phyloP scores from a whole-genome alignment of 306 rosid species.

The Crotalaria pallida region DNA sequence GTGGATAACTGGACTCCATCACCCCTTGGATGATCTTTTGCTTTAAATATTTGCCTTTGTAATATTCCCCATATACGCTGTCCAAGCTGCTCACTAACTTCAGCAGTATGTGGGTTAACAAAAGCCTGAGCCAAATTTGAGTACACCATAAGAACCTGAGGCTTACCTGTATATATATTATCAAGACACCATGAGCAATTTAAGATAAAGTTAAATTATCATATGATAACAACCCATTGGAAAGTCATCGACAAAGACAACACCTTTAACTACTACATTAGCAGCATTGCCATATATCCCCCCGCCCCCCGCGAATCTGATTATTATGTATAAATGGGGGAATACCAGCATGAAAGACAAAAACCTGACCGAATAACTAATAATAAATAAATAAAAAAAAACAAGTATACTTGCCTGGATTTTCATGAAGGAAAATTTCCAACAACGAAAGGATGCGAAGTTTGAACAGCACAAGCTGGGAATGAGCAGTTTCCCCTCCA shows the following conservation, averaged over 20 bases:
- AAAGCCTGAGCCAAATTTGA: conserved; percentile 69
- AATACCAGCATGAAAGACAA: background rate
- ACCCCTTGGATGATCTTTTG: conserved; percentile 77
- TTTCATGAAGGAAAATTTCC: conserved; percentile 91
- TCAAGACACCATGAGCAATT: background rate
- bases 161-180: conserved; percentile 67
- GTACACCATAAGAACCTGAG: conserved; percentile 70
- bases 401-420: conserved; percentile 55
- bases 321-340: background rate
- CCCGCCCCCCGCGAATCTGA: too few relatives aligned
- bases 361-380: background rate
- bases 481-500: conserved; percentile 81
- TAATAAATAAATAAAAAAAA: background rate
- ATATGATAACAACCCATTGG: background rate
- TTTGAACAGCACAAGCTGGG: conserved; percentile 85
- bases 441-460: conserved; percentile 84
- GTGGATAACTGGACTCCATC: conserved; percentile 59
- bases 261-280: conserved; percentile 4
- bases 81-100: conserved; percentile 84
- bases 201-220: background rate
- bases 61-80: conserved; percentile 94
- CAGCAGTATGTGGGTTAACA: conserved; percentile 70
- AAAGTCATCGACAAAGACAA: background rate
- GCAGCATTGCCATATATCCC: background rate
- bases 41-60: conserved; percentile 71